These are phyloP conservation scores for Paragyromitra xinjiangensis DNA, from an alignment of 495 filamentous ascomycete genomes.

Conservation along the genomic window DNA sequence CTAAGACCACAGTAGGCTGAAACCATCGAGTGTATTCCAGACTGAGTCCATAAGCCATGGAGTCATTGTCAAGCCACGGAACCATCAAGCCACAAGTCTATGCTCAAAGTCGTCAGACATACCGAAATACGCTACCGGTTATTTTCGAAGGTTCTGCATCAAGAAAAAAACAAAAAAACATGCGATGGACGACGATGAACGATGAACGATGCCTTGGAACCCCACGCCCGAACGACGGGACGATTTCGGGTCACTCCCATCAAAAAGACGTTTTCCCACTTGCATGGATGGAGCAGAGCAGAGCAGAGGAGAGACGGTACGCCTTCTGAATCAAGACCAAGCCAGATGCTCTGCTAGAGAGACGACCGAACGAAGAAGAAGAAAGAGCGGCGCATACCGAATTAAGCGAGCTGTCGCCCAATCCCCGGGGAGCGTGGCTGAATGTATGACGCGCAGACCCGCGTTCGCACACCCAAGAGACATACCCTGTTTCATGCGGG, in stretches of 20 bases:
- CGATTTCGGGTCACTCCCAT: slow-evolving; percentile 46
- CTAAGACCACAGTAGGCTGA: neutral
- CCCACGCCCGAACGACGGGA: slow-evolving; percentile 34
- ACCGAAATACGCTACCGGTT: slow-evolving; percentile 4
- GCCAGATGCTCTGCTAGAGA: slow-evolving; percentile 32
- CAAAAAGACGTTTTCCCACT: slow-evolving; percentile 37
- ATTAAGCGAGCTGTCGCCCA: slow-evolving; percentile 51
- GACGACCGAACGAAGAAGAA: slow-evolving; percentile 29
- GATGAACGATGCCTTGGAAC: slow-evolving; percentile 41
- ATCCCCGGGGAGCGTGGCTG: slow-evolving; percentile 42
- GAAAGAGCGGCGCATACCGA: slow-evolving; percentile 25
- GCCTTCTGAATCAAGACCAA: slow-evolving; percentile 28
- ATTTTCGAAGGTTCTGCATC: slow-evolving; percentile 34
- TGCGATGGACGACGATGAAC: slow-evolving; percentile 41
- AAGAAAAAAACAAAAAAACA: slow-evolving; percentile 40
- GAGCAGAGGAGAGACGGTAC: slow-evolving; percentile 8
- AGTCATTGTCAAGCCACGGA: neutral
- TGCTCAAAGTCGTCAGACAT: neutral
- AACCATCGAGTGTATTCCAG: neutral
- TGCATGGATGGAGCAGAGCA: slow-evolving; percentile 29
- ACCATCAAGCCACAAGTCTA: slow-evolving; percentile 29
- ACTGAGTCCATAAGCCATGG: neutral
- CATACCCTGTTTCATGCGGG: slow-evolving; percentile 51
- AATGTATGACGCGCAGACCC: slow-evolving; percentile 52
- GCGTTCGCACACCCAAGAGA: slow-evolving; percentile 38